Percentiles rank a stretch among this genome's conserved stretches.
These are phyloP conservation scores for Rhizopus microsporus DNA, from an alignment of 371 early-diverging fungal species.

Conservation along the genomic window DNA sequence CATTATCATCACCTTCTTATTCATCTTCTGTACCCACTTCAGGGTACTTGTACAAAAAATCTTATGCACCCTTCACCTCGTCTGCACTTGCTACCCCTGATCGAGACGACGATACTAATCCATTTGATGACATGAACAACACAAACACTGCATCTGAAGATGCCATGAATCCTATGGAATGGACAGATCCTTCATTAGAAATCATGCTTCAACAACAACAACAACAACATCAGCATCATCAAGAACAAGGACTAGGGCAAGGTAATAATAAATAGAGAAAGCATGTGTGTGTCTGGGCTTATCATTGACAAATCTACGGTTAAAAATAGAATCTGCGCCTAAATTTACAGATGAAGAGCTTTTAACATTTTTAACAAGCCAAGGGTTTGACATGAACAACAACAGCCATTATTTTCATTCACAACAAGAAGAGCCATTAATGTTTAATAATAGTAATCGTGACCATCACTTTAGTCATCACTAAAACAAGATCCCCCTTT, in stretches of 20 bases:
- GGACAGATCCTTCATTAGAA: slow-evolving; percentile 22
- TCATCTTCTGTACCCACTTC: slow-evolving; percentile 28
- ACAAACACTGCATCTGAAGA: not conserved
- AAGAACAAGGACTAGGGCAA: not conserved
- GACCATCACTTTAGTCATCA: no score
- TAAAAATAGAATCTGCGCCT: not conserved
- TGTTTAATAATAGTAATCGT: not conserved
- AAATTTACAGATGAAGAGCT: not conserved
- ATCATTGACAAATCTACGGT: not conserved
- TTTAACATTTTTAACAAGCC: not conserved
- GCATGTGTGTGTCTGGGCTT: not conserved
- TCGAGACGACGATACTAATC: slow-evolving; percentile 23
- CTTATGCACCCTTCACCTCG: slow-evolving; percentile 27
- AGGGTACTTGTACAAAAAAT: slow-evolving; percentile 13
- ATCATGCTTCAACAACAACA: slow-evolving; percentile 13
- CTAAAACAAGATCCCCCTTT: no score
- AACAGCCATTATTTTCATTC: not conserved
- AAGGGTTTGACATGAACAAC: not conserved
- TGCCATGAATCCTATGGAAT: slow-evolving; percentile 16
- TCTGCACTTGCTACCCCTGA: slow-evolving; percentile 35
- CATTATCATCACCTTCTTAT: slow-evolving; percentile 9
- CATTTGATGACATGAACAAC: slow-evolving; percentile 15
- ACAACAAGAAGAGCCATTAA: not conserved
- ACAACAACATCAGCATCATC: not conserved
- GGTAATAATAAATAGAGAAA: slow-evolving; percentile 2